Evolutionary conservation across 805 yeast species (phyloP).

Genomic region (Nakazawaea wickerhamii): DNA sequence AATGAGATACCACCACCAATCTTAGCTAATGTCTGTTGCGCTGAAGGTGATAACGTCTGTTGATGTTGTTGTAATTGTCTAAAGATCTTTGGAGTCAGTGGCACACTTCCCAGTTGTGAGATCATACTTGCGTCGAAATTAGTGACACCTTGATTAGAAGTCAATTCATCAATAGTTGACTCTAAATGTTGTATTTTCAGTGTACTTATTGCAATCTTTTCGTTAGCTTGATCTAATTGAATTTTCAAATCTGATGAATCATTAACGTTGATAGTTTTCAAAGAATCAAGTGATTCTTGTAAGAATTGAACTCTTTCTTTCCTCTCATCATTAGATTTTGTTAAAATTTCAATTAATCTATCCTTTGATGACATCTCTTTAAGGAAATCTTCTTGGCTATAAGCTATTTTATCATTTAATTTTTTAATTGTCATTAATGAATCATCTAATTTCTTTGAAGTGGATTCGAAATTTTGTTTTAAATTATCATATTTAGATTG

Average conservation of each 20-base stretch:
- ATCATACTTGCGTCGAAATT: constrained; percentile 16
- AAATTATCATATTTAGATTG: constrained; percentile 27
- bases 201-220: constrained; percentile 30
- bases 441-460: constrained; percentile 35
- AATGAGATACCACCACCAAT: constrained; percentile 47
- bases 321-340: constrained; percentile 47
- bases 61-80: constrained; percentile 21
- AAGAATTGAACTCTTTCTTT: constrained; percentile 46
- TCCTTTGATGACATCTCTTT: constrained; percentile 60
- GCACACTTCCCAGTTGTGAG: constrained; percentile 30
- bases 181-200: constrained; percentile 37
- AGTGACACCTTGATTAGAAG: constrained; percentile 21
- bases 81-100: constrained; percentile 36
- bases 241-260: constrained; percentile 31
- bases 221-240: constrained; percentile 30
- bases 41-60: constrained; percentile 45
- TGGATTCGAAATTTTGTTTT: constrained; percentile 29
- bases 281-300: constrained; percentile 40
- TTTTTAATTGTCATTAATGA: constrained; percentile 40
- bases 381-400: constrained; percentile 43
- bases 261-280: constrained; percentile 33
- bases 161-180: constrained; percentile 37
- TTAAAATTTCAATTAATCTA: constrained; percentile 51
- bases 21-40: constrained; percentile 45
- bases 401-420: constrained; percentile 36